phyloP scores from a whole-genome alignment of 225 moss, liverwort and hornwort species.

The Bryum argenteum region DNA sequence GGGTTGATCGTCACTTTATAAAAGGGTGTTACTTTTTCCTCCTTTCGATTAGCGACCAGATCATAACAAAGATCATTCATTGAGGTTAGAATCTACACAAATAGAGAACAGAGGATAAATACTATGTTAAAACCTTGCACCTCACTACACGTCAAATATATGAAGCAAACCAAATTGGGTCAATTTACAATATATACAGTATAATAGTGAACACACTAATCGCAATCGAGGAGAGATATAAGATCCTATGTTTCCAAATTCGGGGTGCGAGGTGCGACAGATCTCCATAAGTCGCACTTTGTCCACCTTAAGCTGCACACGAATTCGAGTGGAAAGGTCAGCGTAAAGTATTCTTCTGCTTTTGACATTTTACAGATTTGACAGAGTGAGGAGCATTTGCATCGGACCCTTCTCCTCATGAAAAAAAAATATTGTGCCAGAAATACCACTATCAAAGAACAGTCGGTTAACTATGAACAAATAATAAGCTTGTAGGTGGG shows the following conservation, averaged over 20 bases:
- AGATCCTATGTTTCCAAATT: conserved; percentile 73
- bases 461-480: background rate
- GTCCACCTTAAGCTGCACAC: conserved; percentile 82
- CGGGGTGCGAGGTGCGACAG: conserved; percentile 73
- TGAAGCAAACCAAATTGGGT: too few species aligned
- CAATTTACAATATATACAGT: too few species aligned
- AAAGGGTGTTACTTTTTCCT: conserved; percentile 46
- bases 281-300: conserved; percentile 75
- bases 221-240: background rate
- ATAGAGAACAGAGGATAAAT: background rate
- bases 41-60: conserved; percentile 62
- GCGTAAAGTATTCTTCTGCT: background rate
- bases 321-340: background rate
- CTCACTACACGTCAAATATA: too few species aligned
- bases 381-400: background rate
- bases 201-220: background rate
- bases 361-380: background rate
- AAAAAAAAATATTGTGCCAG: background rate
- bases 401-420: background rate
- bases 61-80: conserved; percentile 89
- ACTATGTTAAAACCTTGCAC: too few species aligned
- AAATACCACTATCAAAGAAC: too few species aligned
- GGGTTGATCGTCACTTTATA: too few species aligned
- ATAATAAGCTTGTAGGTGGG: conserved; percentile 1
- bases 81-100: conserved; percentile 63